A percentile compares a stretch with the other conserved stretches of the same genome.
phyloP scores from a whole-genome alignment of 148 eudicot genomes.

The Chenopodium suecicum region DNA sequence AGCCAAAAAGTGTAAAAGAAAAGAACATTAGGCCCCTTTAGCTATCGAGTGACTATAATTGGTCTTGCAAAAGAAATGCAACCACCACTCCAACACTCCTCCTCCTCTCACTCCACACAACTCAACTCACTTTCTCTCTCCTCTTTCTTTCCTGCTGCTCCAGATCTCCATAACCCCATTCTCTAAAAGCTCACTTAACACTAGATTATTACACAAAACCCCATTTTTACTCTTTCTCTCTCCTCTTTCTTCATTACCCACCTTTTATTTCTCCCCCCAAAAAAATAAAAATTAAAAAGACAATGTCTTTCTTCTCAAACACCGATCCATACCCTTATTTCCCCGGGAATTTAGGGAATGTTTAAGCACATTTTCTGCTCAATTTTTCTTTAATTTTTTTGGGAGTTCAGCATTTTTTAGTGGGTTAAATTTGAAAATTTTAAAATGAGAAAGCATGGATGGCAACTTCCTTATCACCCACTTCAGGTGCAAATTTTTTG shows the following conservation, averaged over 20 bases:
- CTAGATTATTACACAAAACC: slow-evolving; percentile 23
- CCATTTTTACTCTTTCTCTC: slow-evolving; percentile 12
- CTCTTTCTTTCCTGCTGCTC: slow-evolving; percentile 11
- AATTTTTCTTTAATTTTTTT: slow-evolving; percentile 7
- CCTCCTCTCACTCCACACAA: slow-evolving; percentile 22
- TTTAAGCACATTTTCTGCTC: neutral
- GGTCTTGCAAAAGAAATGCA: slow-evolving; percentile 10
- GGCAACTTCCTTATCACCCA: slow-evolving; percentile 97
- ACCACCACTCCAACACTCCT: slow-evolving; percentile 28
- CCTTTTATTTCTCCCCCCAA: neutral
- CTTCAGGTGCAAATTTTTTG: slow-evolving; percentile 57
- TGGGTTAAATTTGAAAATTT: neutral
- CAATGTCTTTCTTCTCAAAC: neutral
- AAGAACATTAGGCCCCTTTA: neutral
- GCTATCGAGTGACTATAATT: slow-evolving; percentile 4
- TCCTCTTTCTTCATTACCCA: slow-evolving; percentile 1
- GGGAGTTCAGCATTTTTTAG: slow-evolving; percentile 11
- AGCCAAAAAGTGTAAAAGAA: slow-evolving; percentile 17
- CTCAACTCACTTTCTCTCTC: slow-evolving; percentile 21
- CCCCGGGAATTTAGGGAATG: slow-evolving; percentile 32
- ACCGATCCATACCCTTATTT: slow-evolving; percentile 16
- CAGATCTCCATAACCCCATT: slow-evolving; percentile 39
- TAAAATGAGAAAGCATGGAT: slow-evolving; percentile 94
- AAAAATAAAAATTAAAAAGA: too few relatives aligned
- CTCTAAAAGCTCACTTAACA: slow-evolving; percentile 27